Base-by-base conservation (phyloP, 2,329 filamentous ascomycete species). In the Claviceps sp. region DNA sequence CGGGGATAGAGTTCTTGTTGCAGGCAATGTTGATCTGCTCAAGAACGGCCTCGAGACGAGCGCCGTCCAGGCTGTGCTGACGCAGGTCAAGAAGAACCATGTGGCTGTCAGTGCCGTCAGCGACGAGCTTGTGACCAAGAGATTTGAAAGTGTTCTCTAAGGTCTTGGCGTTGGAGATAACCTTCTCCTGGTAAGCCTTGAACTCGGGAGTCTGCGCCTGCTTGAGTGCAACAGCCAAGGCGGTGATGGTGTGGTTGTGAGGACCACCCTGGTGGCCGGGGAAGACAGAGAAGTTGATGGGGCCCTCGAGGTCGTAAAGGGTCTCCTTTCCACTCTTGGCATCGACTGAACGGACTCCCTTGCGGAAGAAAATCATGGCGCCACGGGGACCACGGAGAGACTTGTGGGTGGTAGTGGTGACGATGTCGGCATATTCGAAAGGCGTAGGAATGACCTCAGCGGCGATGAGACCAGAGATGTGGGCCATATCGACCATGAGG, bases 301-400 rank as follows among this genome's bases (percentile, higher is more conserved):
- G 87, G 61, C 84, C 81, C 77, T 98, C 93, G 37, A 98, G 81
- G 65, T 98, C 89, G 69, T 96, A 98, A 63, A 90, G 75, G 49
- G 78, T 85, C 76, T 91, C 81, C 74, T 95, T 91, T 64, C 89
- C 89, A 55, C 86, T 84, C 80, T 96, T 96, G 71, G 86, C 75
- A 67, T 97, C 88, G 51, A 85, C 85, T 64, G 85, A 89, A 65
- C 91, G 87, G 56, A 96, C 84, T 57, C 93, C 93, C 77, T 95
- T 96, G 72, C 93, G 88, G 84, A 90, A 98, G 82, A 98, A 98
- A 75, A 98, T 98, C 93, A 98, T 98, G 67, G 93, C 93, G 65
- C 93, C 93, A 69, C 93, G 89, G 54, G 93, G 93, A 54, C 93
- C 93, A 72, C 93, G 89, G 61, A 98, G 86, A 52, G 90, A 96